phyloP scores from a whole-genome alignment of 805 yeast species.

The Grigorovia yakushimaensis region DNA sequence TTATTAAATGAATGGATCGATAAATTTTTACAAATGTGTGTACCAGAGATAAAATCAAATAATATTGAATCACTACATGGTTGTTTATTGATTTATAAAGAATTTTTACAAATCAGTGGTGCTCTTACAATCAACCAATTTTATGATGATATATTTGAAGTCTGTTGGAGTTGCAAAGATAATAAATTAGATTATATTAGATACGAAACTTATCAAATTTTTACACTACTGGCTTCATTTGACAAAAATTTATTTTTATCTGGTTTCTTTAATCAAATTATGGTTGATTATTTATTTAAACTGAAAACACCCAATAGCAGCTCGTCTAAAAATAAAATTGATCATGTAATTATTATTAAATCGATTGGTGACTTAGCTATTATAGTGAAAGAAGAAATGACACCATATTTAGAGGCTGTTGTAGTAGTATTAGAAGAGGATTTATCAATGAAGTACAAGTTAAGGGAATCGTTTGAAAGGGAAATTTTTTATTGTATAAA shows the following conservation, averaged over 20 bases:
- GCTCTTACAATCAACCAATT: constrained; percentile 60
- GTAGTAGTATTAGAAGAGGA: constrained; percentile 73
- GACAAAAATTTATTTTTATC: constrained; percentile 66
- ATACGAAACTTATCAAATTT: constrained; percentile 64
- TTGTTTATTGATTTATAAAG: constrained; percentile 65
- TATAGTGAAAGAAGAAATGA: constrained; percentile 67
- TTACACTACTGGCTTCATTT: constrained; percentile 70
- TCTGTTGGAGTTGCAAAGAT: constrained; percentile 61
- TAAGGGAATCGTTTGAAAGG: constrained; percentile 63
- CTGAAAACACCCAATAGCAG: constrained; percentile 47
- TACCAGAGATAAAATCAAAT: constrained; percentile 35
- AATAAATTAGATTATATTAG: constrained; percentile 63
- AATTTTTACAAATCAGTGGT: constrained; percentile 51
- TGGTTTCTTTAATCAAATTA: constrained; percentile 65
- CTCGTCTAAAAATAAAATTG: constrained; percentile 25
- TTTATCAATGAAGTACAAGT: constrained; percentile 37
- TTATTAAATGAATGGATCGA: constrained; percentile 64
- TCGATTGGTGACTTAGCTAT: constrained; percentile 72
- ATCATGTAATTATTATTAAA: constrained; percentile 58
- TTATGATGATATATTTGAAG: constrained; percentile 66
- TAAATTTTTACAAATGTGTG: constrained; percentile 54
- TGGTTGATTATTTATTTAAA: constrained; percentile 67
- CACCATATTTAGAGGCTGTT: constrained; percentile 76
- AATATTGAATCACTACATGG: constrained; percentile 69
- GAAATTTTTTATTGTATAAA: constrained; percentile 82